A percentile compares a stretch with the other conserved stretches of the same genome.
Conservation (phyloP, 2,329 filamentous ascomycete genomes). For the Pleomassaria siparia region DNA sequence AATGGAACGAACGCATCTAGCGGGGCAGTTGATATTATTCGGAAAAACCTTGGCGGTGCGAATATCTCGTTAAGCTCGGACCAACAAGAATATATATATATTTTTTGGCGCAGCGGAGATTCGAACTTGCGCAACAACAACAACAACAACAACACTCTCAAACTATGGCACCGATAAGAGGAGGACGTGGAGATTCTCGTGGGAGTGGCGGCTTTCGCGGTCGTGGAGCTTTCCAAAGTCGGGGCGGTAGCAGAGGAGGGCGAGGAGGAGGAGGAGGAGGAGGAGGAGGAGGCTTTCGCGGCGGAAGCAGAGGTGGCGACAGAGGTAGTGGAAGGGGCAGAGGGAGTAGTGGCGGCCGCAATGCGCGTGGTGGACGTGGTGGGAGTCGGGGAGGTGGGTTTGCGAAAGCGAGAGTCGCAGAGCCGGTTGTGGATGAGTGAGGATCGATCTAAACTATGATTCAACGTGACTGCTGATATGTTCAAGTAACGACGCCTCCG, state of each 20-base stretch:
- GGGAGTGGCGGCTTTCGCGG: slow-evolving; percentile 31
- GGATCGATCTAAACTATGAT: slow-evolving; percentile 7
- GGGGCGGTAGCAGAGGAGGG: slow-evolving; percentile 20
- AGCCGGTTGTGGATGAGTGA: slow-evolving; percentile 34
- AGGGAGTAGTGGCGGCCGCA: slow-evolving; percentile 29
- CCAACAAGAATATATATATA: slow-evolving; percentile 24
- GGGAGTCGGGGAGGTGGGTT: slow-evolving; percentile 32
- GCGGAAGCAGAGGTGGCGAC: slow-evolving; percentile 32
- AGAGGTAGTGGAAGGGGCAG: slow-evolving; percentile 19
- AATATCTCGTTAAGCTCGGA: slow-evolving; percentile 28
- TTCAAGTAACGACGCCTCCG: slow-evolving; percentile 10
- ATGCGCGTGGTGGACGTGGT: slow-evolving; percentile 17
- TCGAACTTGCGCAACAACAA: not conserved
- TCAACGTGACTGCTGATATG: not conserved
- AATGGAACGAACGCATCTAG: slow-evolving; percentile 6
- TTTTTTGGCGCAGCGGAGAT: slow-evolving; percentile 6
- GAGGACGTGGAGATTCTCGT: slow-evolving; percentile 29
- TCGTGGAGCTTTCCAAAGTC: slow-evolving; percentile 23
- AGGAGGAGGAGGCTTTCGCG: slow-evolving; percentile 29
- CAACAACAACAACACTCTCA: slow-evolving; percentile 5
- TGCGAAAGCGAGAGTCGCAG: slow-evolving; percentile 28
- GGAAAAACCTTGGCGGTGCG: slow-evolving; percentile 36
- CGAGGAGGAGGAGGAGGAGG: slow-evolving; percentile 17
- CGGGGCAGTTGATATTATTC: slow-evolving; percentile 31
- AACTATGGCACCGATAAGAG: slow-evolving; percentile 22